phyloP scores from a whole-genome alignment of 306 rosid species.

The Myrica gale region DNA sequence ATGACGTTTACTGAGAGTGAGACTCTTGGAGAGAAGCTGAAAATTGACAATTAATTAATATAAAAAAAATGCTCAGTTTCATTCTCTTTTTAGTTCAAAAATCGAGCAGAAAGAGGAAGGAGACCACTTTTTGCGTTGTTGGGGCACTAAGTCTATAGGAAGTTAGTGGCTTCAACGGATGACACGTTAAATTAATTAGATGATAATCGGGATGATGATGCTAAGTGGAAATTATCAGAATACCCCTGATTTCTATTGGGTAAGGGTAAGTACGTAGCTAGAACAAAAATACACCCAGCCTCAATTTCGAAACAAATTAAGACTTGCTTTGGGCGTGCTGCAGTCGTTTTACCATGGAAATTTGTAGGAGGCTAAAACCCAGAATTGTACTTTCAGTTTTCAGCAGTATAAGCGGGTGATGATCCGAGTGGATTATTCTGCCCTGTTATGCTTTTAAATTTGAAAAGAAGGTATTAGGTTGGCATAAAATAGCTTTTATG shows the following conservation, averaged over 20 bases:
- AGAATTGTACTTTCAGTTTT: slow-evolving; percentile 7
- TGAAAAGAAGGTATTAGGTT: slow-evolving; percentile 51
- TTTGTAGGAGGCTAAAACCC: neutral
- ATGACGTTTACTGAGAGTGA: slow-evolving; percentile 24
- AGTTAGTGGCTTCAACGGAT: neutral
- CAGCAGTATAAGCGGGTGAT: neutral
- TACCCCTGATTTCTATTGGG: neutral
- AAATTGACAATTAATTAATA: slow-evolving; percentile 37
- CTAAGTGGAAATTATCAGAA: neutral
- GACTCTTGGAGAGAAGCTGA: slow-evolving; percentile 32
- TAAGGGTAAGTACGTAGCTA: too few species aligned
- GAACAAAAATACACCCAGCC: neutral
- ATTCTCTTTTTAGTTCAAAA: slow-evolving; percentile 30
- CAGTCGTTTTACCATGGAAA: too few species aligned
- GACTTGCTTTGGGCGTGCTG: neutral
- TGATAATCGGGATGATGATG: neutral
- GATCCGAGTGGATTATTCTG: slow-evolving; percentile 34
- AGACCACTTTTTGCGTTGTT: slow-evolving; percentile 72
- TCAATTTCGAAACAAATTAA: neutral
- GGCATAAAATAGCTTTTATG: slow-evolving; percentile 43
- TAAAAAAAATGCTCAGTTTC: slow-evolving; percentile 21
- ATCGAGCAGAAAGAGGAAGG: slow-evolving; percentile 49
- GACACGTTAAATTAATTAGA: neutral
- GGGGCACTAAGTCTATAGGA: slow-evolving; percentile 51
- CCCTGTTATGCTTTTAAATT: slow-evolving; percentile 9